These are phyloP conservation scores for Helianthus annuus DNA, from an alignment of 129 eudicot species.

Conservation along the genomic window DNA sequence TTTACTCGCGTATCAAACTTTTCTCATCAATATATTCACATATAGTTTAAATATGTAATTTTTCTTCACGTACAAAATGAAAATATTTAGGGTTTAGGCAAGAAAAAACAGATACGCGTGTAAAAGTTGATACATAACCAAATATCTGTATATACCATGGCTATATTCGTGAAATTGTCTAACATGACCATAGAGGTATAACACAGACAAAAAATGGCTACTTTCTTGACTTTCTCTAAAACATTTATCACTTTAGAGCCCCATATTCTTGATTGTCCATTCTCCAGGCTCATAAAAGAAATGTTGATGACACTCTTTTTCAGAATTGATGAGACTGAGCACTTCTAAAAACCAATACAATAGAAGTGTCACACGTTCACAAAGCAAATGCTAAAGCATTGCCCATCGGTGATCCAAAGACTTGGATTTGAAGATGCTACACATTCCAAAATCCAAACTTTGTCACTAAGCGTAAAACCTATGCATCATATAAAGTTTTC, in stretches of 20 bases:
- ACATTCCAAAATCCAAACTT: background rate
- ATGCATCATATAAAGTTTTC: background rate
- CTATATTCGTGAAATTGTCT: no score
- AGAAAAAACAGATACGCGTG: no score
- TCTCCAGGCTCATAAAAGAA: background rate
- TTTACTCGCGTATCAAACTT: no score
- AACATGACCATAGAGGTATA: no score
- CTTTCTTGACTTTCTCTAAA: no score
- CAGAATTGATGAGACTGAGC: background rate
- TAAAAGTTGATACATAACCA: no score
- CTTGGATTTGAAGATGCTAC: background rate
- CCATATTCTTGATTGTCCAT: background rate
- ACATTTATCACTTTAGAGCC: background rate
- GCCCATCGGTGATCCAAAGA: background rate
- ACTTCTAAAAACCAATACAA: background rate
- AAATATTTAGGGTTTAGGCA: no score
- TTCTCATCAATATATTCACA: no score
- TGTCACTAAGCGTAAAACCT: background rate
- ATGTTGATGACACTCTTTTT: background rate
- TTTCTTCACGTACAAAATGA: no score
- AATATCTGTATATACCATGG: no score
- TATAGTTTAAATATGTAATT: no score
- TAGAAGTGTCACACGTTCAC: background rate
- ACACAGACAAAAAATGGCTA: no score
- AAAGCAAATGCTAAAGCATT: background rate